These are phyloP conservation scores for Clitopilus passeckerianus DNA, from an alignment of 768 basidiomycete species.

Conservation along the genomic window DNA sequence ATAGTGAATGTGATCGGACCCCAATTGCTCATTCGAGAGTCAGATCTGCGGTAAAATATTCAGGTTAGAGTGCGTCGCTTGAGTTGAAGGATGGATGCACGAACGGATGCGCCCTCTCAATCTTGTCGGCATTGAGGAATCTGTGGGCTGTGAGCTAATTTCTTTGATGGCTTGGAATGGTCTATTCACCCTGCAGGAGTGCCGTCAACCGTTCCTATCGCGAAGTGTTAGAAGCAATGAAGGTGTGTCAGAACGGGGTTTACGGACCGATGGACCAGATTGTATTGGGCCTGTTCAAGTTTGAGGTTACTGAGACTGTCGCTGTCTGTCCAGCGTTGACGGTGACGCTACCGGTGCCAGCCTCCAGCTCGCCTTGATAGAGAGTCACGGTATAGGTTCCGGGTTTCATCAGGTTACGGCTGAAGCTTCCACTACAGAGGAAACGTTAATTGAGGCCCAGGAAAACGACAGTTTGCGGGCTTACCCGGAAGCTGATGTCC, in stretches of 20 bases:
- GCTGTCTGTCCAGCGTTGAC: conserved; percentile 36
- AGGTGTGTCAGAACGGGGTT: conserved; percentile 3
- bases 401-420: conserved; percentile 40
- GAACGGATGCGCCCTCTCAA: conserved; percentile 40
- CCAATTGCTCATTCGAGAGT: conserved; percentile 41
- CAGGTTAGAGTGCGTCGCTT: not conserved
- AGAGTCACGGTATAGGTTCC: conserved; percentile 43
- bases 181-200: conserved; percentile 31
- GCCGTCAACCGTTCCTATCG: conserved; percentile 37
- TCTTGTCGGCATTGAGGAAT: conserved; percentile 46
- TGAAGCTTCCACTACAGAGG: conserved; percentile 31
- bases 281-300: conserved; percentile 25
- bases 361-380: conserved; percentile 41
- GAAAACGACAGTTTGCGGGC: conserved; percentile 5
- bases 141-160: conserved; percentile 8
- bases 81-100: not conserved
- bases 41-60: conserved; percentile 18
- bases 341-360: conserved; percentile 34
- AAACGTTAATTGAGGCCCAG: not conserved
- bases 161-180: not conserved
- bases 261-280: conserved; percentile 36
- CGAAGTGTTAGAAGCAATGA: not conserved
- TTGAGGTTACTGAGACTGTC: conserved; percentile 23
- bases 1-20: conserved; percentile 40
- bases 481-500: conserved; percentile 34